Conservation (phyloP, 2,329 filamentous ascomycete genomes). For the Rosellinia necatrix region DNA sequence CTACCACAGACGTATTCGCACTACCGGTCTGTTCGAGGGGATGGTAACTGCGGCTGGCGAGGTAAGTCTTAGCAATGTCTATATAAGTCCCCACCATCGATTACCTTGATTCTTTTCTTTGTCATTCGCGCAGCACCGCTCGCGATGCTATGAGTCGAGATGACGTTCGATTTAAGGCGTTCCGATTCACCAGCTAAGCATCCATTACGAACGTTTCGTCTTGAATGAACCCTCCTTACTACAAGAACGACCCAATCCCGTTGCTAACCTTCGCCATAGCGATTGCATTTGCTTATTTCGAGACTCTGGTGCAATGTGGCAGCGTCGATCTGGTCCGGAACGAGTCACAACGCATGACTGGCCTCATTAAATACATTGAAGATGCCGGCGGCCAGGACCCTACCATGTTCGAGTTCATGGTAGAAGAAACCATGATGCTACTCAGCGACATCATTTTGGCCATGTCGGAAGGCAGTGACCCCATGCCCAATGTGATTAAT, state of each 20-base stretch:
- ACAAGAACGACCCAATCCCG: background rate
- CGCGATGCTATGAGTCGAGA: slow-evolving; percentile 7
- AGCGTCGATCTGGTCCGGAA: slow-evolving; percentile 67
- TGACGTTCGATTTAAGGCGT: slow-evolving; percentile 22
- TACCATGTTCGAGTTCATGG: slow-evolving; percentile 81
- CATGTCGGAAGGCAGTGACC: slow-evolving; percentile 63
- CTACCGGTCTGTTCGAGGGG: slow-evolving; percentile 85
- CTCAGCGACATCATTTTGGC: slow-evolving; percentile 65
- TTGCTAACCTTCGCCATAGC: slow-evolving; percentile 56
- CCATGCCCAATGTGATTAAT: slow-evolving; percentile 59
- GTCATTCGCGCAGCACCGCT: background rate
- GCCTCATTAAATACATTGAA: slow-evolving; percentile 71
- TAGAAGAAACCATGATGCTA: slow-evolving; percentile 72
- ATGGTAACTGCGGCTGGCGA: slow-evolving; percentile 97
- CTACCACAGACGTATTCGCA: slow-evolving; percentile 84
- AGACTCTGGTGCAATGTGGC: slow-evolving; percentile 73
- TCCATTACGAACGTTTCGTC: slow-evolving; percentile 13
- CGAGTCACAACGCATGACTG: slow-evolving; percentile 74
- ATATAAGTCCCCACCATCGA: background rate
- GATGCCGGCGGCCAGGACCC: slow-evolving; percentile 72
- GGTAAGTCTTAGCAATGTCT: slow-evolving; percentile 74
- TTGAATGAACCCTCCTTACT: background rate
- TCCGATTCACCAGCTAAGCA: slow-evolving; percentile 19
- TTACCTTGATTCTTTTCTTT: background rate
- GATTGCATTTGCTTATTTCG: slow-evolving; percentile 91